These are phyloP conservation scores for Solanum lycopersicoides DNA, from an alignment of 257 asterid species.

Conservation along the genomic window DNA sequence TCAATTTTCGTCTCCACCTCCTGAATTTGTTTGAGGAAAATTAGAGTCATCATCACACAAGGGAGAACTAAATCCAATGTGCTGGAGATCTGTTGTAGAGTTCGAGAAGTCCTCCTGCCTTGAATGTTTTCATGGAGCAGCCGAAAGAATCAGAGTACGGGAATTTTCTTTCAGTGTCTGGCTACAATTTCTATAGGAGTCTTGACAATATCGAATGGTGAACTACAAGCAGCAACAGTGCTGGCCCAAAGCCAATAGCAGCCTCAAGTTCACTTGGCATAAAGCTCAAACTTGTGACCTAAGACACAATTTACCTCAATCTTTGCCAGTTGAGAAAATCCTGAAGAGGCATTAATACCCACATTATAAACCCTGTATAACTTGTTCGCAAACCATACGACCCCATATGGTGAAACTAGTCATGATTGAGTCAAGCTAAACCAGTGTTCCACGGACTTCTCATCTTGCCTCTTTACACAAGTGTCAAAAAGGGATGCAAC, in stretches of 20 bases:
- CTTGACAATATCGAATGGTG: conserved; percentile 41
- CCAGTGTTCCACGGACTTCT: background rate
- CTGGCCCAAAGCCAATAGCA: background rate
- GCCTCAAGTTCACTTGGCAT: background rate
- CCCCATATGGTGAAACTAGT: background rate
- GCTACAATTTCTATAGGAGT: conserved; percentile 95
- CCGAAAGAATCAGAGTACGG: conserved; percentile 72
- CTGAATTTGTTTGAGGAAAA: conserved; percentile 56
- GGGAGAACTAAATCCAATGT: conserved; percentile 79
- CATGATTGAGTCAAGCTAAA: background rate
- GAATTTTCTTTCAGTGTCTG: conserved; percentile 65
- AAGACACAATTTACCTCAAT: background rate
- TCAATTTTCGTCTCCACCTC: background rate
- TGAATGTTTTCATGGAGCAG: conserved; percentile 55
- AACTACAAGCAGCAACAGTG: background rate
- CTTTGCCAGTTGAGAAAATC: background rate
- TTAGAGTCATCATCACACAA: conserved; percentile 97
- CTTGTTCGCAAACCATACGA: background rate
- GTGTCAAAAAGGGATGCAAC: background rate
- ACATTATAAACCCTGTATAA: background rate
- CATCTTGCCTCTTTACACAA: background rate
- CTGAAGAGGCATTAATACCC: background rate
- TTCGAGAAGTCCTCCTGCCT: conserved; percentile 61
- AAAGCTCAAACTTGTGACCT: background rate
- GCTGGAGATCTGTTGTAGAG: conserved; percentile 90